These are phyloP conservation scores for Pseudogymnoascus sp. DNA, from an alignment of 2,329 filamentous ascomycete species.

Conservation along the genomic window DNA sequence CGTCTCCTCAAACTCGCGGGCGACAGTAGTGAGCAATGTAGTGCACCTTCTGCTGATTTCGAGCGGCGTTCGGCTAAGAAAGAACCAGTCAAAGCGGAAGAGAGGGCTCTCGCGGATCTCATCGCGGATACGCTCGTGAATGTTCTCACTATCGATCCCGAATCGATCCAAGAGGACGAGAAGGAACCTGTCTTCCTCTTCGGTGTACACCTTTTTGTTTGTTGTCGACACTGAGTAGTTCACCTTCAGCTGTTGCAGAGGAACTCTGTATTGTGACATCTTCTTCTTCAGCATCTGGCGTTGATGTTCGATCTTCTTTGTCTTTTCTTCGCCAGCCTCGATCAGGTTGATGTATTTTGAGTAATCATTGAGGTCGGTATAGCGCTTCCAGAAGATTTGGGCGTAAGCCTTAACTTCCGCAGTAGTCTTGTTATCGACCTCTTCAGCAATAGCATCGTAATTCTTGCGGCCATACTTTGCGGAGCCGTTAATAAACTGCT, in stretches of 20 bases:
- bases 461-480: slow-evolving; percentile 84
- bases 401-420: slow-evolving; percentile 85
- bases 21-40: slow-evolving; percentile 86
- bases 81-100: slow-evolving; percentile 99
- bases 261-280: slow-evolving; percentile 93
- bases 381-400: slow-evolving; percentile 93
- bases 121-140: slow-evolving; percentile 93
- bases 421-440: slow-evolving; percentile 82
- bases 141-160: slow-evolving; percentile 79
- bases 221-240: slow-evolving; percentile 98
- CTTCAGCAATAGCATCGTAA: slow-evolving; percentile 74
- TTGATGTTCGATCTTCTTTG: slow-evolving; percentile 82
- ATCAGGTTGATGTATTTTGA: slow-evolving; percentile 82
- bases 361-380: slow-evolving; percentile 82
- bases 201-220: slow-evolving; percentile 99
- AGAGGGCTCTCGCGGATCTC: slow-evolving; percentile 90
- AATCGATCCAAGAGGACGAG: slow-evolving; percentile 87
- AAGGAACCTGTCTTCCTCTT: slow-evolving; percentile 93
- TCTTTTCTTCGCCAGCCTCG: slow-evolving; percentile 84
- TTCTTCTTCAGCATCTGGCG: slow-evolving; percentile 91
- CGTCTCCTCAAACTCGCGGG: slow-evolving; percentile 78
- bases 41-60: slow-evolving; percentile 90
- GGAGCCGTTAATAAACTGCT: slow-evolving; percentile 93
- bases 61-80: slow-evolving; percentile 84
- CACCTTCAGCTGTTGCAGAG: slow-evolving; percentile 94